phyloP scores from a whole-genome alignment of 192 early-diverging fungal genomes.

The Coemansia sp. region DNA sequence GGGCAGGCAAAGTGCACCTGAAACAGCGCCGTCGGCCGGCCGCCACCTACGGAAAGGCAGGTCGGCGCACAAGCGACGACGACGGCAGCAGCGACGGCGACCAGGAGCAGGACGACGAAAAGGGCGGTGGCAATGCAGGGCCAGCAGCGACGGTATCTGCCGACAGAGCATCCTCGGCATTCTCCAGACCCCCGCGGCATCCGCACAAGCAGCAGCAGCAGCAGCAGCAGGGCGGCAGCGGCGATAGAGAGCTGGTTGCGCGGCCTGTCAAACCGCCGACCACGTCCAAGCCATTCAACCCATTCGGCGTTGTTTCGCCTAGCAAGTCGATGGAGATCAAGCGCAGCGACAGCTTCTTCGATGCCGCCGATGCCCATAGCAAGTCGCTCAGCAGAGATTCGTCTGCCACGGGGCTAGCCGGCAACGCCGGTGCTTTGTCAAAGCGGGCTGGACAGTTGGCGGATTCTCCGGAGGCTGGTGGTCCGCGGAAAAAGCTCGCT shows the following conservation, averaged over 20 bases:
- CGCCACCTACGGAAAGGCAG: neutral
- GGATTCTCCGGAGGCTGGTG: neutral
- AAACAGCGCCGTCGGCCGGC: neutral
- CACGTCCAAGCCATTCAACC: conserved; percentile 47
- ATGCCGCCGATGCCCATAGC: conserved; percentile 29
- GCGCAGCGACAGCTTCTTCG: conserved; percentile 49
- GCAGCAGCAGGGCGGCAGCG: too few species aligned
- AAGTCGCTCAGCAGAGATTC: conserved; percentile 11
- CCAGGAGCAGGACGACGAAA: too few species aligned
- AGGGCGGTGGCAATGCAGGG: too few species aligned
- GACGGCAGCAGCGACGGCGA: neutral
- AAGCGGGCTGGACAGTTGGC: too few species aligned
- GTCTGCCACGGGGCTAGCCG: neutral
- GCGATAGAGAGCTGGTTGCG: neutral
- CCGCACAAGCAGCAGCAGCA: neutral
- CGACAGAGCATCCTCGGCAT: neutral
- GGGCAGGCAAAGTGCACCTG: neutral
- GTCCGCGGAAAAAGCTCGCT: conserved; percentile 27
- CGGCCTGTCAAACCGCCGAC: conserved; percentile 27
- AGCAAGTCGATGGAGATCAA: conserved; percentile 42
- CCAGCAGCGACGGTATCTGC: too few species aligned
- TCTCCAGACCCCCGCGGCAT: neutral
- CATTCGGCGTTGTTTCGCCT: conserved; percentile 38
- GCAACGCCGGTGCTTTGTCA: neutral
- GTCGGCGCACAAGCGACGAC: neutral